phyloP scores from a whole-genome alignment of 2,329 filamentous ascomycete species.

The Calonectria honghensis region DNA sequence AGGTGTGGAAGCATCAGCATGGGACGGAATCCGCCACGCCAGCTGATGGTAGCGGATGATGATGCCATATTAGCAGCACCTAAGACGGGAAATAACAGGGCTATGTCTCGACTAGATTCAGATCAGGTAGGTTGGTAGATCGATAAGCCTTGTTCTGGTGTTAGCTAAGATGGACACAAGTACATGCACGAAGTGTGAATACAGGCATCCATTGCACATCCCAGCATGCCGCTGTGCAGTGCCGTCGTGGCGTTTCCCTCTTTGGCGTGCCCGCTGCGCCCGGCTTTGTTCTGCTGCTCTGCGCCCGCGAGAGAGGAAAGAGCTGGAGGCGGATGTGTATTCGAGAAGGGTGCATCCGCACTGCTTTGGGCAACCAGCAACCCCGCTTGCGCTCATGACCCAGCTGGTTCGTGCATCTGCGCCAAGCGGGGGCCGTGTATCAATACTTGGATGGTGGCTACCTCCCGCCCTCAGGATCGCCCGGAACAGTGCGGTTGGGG shows the following conservation, averaged over 20 bases:
- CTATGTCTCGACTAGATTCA: slow-evolving; percentile 32
- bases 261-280: neutral
- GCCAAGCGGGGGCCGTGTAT: slow-evolving; percentile 47
- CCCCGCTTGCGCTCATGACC: slow-evolving; percentile 54
- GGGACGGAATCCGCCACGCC: slow-evolving; percentile 36
- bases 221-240: slow-evolving; percentile 4
- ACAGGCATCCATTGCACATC: slow-evolving; percentile 1
- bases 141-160: slow-evolving; percentile 29
- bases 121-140: slow-evolving; percentile 37
- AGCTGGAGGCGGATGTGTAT: slow-evolving; percentile 14
- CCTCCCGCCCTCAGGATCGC: slow-evolving; percentile 39
- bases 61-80: slow-evolving; percentile 34
- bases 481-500: slow-evolving; percentile 48
- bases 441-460: slow-evolving; percentile 37
- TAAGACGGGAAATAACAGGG: slow-evolving; percentile 26
- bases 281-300: neutral
- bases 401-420: slow-evolving; percentile 46
- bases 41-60: slow-evolving; percentile 34
- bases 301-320: slow-evolving; percentile 20
- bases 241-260: neutral
- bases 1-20: slow-evolving; percentile 29
- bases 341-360: slow-evolving; percentile 26
- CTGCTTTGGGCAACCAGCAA: slow-evolving; percentile 50
- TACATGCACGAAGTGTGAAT: slow-evolving; percentile 8
- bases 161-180: slow-evolving; percentile 4